Evolutionary conservation across 2,329 filamentous ascomycete species (phyloP), one percentile per base, ranked within the genome.

Genomic region (Hypoxylon sp.): DNA sequence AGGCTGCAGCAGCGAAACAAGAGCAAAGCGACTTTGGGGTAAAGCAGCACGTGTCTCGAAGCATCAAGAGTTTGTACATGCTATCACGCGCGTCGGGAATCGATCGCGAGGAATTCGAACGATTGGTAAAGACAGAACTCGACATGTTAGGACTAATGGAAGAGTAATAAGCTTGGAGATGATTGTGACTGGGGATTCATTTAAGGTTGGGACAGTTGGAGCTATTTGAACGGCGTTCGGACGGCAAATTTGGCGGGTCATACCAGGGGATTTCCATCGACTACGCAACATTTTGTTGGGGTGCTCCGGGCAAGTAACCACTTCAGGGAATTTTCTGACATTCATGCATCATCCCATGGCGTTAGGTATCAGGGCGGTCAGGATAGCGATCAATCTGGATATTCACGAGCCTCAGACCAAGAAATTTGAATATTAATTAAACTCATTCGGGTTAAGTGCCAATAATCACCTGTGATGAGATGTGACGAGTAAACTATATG

Each of bases 21-120:
- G 87, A 89, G 65, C 87, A 90, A 73, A 88, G 84, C 60, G 91
- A 94, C 79, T 87, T 91, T 60, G 91, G 89, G 13, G 88, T 96
- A 60, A 92, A 91, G 79, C 90, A 94, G 79, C 92, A 95, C 79
- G 89, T 96, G 48, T 90, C 89, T 36, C 90, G 91, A 7, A 92
- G 90, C 75, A 87, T 96, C 61, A 91, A 93, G 82, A 94, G 91
- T 78, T 79, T 96, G 70, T 95, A 89, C 78, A 81, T 91, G 70
- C 80, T 96, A 68, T 90, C 92, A 23, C 87, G 86, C 45, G 86
- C 89, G 1, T 89, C 89, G 21, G 92, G 92, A 0, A 94, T 96
- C 72, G 88, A 91, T 55, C 83, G 89, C 48, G 87, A 88, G 34
- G 92, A 95, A 76, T 96, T 95, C 79, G 90, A 92, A 78, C 83